Evolutionary conservation across 257 asterid genomes (phyloP), one percentile per base, ranked within the genome.

Genomic region (Nicotiana noctiflora): DNA sequence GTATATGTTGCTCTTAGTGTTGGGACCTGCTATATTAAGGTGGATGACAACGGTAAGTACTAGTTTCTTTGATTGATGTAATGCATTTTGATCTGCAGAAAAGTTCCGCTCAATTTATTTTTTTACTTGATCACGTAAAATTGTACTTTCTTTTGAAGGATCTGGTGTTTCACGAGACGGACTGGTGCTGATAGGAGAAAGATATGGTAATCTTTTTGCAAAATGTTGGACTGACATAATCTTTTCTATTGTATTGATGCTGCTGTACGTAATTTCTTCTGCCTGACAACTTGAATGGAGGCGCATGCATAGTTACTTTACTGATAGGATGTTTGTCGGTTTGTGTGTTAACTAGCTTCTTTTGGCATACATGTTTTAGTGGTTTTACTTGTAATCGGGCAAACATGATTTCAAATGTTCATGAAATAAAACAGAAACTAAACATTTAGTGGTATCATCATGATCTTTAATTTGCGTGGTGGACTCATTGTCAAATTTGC

Each of bases 91-190:
- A 76, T 40, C 49, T 55, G 46, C 80, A 55, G 59, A 17, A 65
- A 11, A 44, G 21, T 70, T 44, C 19, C 2, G 7, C 34, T 70
- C 77, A 70, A 70, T 79, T 49, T 23, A 46, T 80, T 61, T 40
- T 67, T 72, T 21, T 51, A 18, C 32, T 72, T 65, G 21, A 44
- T 82, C 34, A 67, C 49, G 70, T 70, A 11, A 53, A 77, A 70
- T 18, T 80, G 11, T 85, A 29, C 52, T 82, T 11, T 23, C 76
- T 46, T 19, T 83, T 83, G 85, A 79, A 95, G 99, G 98, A 79
- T 86, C 86, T 83, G 99, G 99, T 85, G 86, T 95, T 81, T 83
- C 90, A 59, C 90, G 98, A 81, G 98, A 93, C 76, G 99, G 95
- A 84, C 82, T 95, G 85, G 86, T 87, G 75, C 90, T 91, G 44